Conservation (phyloP, 2,329 filamentous ascomycete genomes). For the Cladophialophora chaetospira region DNA sequence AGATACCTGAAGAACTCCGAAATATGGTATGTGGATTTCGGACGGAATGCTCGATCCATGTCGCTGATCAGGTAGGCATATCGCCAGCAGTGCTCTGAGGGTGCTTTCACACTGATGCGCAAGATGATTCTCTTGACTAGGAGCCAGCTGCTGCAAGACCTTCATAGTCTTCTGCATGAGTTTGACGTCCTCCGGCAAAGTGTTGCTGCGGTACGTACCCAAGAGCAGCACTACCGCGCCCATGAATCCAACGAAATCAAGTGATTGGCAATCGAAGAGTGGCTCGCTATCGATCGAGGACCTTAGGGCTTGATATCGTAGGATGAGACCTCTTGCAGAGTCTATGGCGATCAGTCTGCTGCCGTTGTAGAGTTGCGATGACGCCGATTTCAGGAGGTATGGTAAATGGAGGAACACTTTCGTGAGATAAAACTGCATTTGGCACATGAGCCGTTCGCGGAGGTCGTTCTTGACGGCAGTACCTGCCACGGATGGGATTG, state of each 20-base stretch:
- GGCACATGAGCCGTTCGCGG: slow-evolving; percentile 11
- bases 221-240: slow-evolving; percentile 7
- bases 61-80: neutral
- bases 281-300: slow-evolving; percentile 2
- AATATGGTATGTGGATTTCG: slow-evolving; percentile 9
- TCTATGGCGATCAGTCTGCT: slow-evolving; percentile 7
- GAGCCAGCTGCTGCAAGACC: neutral
- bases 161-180: slow-evolving; percentile 1
- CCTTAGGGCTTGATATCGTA: slow-evolving; percentile 9
- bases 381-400: slow-evolving; percentile 8
- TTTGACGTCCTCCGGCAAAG: neutral
- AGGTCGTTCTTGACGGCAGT: slow-evolving; percentile 1
- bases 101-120: slow-evolving; percentile 6
- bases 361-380: slow-evolving; percentile 13
- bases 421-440: slow-evolving; percentile 11
- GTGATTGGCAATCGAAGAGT: slow-evolving; percentile 13
- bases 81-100: neutral
- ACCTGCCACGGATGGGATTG: neutral
- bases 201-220: neutral
- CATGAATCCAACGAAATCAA: slow-evolving; percentile 20
- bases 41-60: neutral
- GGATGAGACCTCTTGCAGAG: slow-evolving; percentile 1
- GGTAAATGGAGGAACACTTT: slow-evolving; percentile 15
- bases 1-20: slow-evolving; percentile 7
- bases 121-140: neutral